A percentile compares a stretch with the other conserved stretches of the same genome.
Evolutionary conservation across 2,329 filamentous ascomycete genomes (phyloP).

Genomic region (Karstenula rhodostoma): DNA sequence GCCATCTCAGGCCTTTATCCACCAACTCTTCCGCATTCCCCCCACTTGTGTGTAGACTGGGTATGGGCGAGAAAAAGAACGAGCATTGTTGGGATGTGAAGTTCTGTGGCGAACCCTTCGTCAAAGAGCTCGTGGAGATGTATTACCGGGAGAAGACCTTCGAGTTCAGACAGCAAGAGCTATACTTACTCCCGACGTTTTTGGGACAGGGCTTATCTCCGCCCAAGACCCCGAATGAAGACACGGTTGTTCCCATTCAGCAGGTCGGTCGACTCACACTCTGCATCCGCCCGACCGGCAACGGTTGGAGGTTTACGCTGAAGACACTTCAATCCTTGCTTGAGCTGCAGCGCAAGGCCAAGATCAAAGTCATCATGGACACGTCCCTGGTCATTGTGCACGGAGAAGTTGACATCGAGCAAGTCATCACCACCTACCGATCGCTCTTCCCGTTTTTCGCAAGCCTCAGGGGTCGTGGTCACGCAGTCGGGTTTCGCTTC

Average conservation of each 20-base stretch:
- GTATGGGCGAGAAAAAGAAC: not conserved
- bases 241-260: not conserved
- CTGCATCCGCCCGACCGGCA: not conserved
- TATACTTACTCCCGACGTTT: not conserved
- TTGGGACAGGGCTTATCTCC: not conserved
- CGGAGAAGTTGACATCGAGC: not conserved
- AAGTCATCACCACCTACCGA: not conserved
- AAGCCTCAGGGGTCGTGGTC: not conserved
- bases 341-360: not conserved
- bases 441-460: not conserved
- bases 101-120: not conserved
- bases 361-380: constrained; percentile 1
- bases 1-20: constrained; percentile 2
- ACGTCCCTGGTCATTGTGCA: not conserved
- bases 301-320: constrained; percentile 1
- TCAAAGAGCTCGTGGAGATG: constrained; percentile 1
- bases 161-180: not conserved
- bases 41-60: not conserved
- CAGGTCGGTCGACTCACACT: not conserved
- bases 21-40: not conserved
- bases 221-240: not conserved
- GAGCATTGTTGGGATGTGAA: not conserved
- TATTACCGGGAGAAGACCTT: constrained; percentile 1
- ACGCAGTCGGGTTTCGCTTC: not conserved
- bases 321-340: not conserved